Evolutionary conservation across 176 grass and related monocot genomes (phyloP), one percentile per base, ranked within the genome.

Genomic region (Elaeis guineensis): DNA sequence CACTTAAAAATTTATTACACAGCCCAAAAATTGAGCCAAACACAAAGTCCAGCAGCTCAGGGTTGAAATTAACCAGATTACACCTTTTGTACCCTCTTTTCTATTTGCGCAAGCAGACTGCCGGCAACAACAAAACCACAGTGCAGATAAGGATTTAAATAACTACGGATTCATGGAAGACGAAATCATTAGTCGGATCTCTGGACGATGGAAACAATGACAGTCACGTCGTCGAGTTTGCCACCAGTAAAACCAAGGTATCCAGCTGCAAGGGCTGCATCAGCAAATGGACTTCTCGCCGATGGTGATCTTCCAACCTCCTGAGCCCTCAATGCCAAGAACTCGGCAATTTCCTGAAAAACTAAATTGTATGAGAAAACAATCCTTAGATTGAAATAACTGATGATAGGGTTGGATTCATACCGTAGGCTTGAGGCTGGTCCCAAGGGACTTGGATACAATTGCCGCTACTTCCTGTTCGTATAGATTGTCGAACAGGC

Each of bases 221-320:
- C 87, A 2, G 93, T 86, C 65, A 89, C 87, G 73, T 98, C 93
- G 68, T 98, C 93, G 50, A 98, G 26, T 81, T 98, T 98, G 60
- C 93, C 93, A 39, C 93, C 93, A 0, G 79, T 78, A 63, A 89
- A 98, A 21, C 78, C 70, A 25, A 82, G 71, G 65, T 89, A 98
- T 16, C 93, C 87, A 25, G 77, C 71, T 9, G 65, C 60, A 5
- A 82, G 78, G 15, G 93, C 93, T 5, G 87, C 81, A 21, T 98
- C 88, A 0, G 87, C 78, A 70, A 98, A 98, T 2, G 93, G 93
- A 70, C 93, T 98, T 25, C 64, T 76, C 35, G 74, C 75, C 0
- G 61, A 81, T 19, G 64, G 75, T 1, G 81, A 86, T 71, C 64
- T 72, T 15, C 88, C 35, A 2, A 92, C 84, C 26, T 98, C 81